Evolutionary conservation across 2,329 filamentous ascomycete species (phyloP).

Genomic region (Xylaria sp.): DNA sequence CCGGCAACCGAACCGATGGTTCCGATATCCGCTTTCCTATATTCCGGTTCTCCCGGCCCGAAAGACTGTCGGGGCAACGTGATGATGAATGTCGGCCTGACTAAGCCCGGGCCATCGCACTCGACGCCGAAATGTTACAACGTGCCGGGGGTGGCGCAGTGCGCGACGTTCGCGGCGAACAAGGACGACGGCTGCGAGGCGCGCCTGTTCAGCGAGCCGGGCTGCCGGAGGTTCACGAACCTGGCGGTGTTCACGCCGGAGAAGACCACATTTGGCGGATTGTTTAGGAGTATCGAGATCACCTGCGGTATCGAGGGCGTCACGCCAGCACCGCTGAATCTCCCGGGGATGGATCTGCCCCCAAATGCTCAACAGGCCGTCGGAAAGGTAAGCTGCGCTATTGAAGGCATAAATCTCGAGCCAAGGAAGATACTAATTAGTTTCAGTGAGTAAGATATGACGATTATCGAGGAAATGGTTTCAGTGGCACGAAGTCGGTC

Average conservation of each 20-base stretch:
- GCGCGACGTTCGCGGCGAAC: conserved; percentile 41
- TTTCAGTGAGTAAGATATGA: conserved; percentile 8
- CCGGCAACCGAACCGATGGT: conserved; percentile 39
- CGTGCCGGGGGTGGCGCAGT: conserved; percentile 38
- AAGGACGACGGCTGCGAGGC: conserved; percentile 44
- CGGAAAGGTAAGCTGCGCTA: conserved; percentile 17
- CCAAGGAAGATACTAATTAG: conserved; percentile 4
- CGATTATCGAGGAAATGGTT: too few relatives aligned
- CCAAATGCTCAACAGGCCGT: conserved; percentile 28
- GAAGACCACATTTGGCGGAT: conserved; percentile 37
- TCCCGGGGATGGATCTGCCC: conserved; percentile 29
- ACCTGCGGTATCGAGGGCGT: conserved; percentile 37
- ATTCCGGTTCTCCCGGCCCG: conserved; percentile 40
- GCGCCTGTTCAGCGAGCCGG: conserved; percentile 40
- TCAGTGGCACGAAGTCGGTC: too few relatives aligned
- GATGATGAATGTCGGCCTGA: conserved; percentile 33
- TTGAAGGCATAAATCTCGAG: neutral
- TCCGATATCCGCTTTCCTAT: conserved; percentile 52
- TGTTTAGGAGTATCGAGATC: conserved; percentile 41
- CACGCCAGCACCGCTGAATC: conserved; percentile 31
- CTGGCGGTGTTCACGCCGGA: conserved; percentile 43
- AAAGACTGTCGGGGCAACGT: conserved; percentile 40
- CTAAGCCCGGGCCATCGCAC: conserved; percentile 31
- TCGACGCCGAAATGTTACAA: conserved; percentile 40
- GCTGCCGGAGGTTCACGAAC: conserved; percentile 40